Evolutionary conservation across 2,329 filamentous ascomycete species (phyloP).

Genomic region (Colletotrichum musicola): DNA sequence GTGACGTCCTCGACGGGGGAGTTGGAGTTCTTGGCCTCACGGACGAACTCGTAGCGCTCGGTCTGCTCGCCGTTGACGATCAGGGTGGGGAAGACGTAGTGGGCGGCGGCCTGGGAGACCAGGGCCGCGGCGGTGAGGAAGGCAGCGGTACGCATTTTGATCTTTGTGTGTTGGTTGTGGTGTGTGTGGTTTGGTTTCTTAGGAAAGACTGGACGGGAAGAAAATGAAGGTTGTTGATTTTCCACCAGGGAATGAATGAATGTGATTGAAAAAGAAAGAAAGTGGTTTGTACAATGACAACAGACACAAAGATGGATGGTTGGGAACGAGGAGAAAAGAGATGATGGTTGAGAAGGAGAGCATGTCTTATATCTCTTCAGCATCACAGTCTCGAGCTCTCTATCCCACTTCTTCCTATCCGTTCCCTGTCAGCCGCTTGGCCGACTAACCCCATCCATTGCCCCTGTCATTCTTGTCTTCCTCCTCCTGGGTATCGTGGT

Average conservation of each 20-base stretch:
- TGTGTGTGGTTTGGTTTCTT: conserved; percentile 2
- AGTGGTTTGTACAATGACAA: conserved; percentile 35
- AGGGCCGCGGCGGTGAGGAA: conserved; percentile 36
- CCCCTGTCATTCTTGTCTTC: neutral
- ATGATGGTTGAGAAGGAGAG: neutral
- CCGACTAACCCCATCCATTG: conserved; percentile 5
- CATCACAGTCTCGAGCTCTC: neutral
- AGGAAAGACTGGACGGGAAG: conserved; percentile 32
- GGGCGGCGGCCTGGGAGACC: conserved; percentile 37
- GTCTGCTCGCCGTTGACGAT: conserved; percentile 41
- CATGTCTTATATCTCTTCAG: conserved; percentile 30
- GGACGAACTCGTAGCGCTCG: conserved; percentile 40
- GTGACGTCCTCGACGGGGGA: conserved; percentile 55
- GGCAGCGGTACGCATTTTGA: conserved; percentile 27
- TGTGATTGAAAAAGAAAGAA: conserved; percentile 32
- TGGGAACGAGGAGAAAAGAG: conserved; percentile 16
- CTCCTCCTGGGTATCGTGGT: conserved; percentile 7
- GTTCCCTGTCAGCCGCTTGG: neutral
- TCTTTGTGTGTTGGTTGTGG: neutral
- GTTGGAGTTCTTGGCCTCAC: conserved; percentile 46
- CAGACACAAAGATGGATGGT: conserved; percentile 36
- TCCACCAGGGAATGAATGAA: conserved; percentile 38
- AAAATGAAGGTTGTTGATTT: conserved; percentile 33
- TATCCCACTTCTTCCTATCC: neutral
- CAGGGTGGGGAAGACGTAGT: conserved; percentile 41